Percentiles rank a stretch among this genome's conserved stretches.
Evolutionary conservation across 306 rosid genomes (phyloP).

Genomic region (Dryas drummondii): DNA sequence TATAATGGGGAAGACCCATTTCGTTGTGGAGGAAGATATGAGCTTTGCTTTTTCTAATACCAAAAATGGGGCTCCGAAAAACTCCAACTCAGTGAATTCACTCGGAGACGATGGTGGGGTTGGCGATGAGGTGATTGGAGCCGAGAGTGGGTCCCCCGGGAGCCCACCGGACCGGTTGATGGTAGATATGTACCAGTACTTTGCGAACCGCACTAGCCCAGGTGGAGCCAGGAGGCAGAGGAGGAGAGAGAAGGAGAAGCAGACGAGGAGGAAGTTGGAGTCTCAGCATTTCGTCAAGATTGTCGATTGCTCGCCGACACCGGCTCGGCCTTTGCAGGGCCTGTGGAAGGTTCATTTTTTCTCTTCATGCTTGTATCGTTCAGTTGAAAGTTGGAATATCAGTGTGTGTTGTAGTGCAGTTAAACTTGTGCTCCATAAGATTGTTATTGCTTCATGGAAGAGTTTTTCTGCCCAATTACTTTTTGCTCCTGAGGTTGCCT

Average conservation of each 20-base stretch:
- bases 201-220: slow-evolving; percentile 85
- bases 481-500: not conserved
- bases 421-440: not conserved
- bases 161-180: slow-evolving; percentile 65
- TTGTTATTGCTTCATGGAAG: not conserved
- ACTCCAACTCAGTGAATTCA: slow-evolving; percentile 39
- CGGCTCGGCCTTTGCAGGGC: slow-evolving; percentile 87
- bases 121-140: slow-evolving; percentile 39
- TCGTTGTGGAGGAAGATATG: slow-evolving; percentile 74
- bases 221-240: slow-evolving; percentile 72
- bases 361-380: slow-evolving; percentile 29
- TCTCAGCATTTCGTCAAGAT: slow-evolving; percentile 94
- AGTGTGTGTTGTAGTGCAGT: not conserved
- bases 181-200: slow-evolving; percentile 82
- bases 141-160: slow-evolving; percentile 67
- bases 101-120: slow-evolving; percentile 41
- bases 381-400: slow-evolving; percentile 3
- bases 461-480: not conserved
- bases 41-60: slow-evolving; percentile 12
- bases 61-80: slow-evolving; percentile 37
- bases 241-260: slow-evolving; percentile 68
- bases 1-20: slow-evolving; percentile 75
- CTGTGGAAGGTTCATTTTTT: slow-evolving; percentile 80
- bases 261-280: slow-evolving; percentile 75
- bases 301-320: slow-evolving; percentile 70